Evolutionary conservation across 805 yeast genomes (phyloP), one percentile per base, ranked within the genome.

Genomic region (Barnettozyma sucrosica): DNA sequence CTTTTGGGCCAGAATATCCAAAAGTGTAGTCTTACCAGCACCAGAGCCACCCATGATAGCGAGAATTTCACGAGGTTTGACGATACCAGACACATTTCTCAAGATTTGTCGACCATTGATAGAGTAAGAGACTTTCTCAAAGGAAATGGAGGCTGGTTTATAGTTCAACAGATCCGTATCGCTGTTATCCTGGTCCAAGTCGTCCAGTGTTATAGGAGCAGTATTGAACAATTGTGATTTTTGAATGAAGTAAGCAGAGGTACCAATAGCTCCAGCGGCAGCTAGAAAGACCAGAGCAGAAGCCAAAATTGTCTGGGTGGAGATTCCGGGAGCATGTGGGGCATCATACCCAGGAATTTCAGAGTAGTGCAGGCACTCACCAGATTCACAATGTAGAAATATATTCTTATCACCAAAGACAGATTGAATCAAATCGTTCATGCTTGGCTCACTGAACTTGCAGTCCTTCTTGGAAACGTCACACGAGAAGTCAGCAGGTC

Each of bases 31-130:
- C 63, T 93, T 93, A 45, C 99, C 99, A 13, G 99, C 98, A 43
- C 99, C 99, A 0, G 97, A 90, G 1, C 97, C 97, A 39, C 99
- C 99, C 96, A 93, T 88, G 37, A 93, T 89, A 0, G 99, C 98
- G 62, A 89, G 65, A 51, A 95, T 85, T 62, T 89, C 89, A 34
- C 97, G 85, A 2, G 97, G 96, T 44, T 79, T 79, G 3, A 83
- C 96, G 13, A 80, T 56, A 9, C 99, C 99, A 55, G 78, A 80
- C 0, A 88, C 74, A 25, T 75, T 71, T 11, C 76, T 72, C 49
- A 93, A 72, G 4, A 93, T 81, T 16, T 66, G 67, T 21, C 69
- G 75, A 0, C 70, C 70, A 10, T 79, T 77, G 0, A 81, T 73
- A 1, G 69, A 62, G 61, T 92, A 93, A 4, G 77, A 66, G 10